These are phyloP conservation scores for Euclidium syriacum DNA, from an alignment of 345 rosid species.

Conservation along the genomic window DNA sequence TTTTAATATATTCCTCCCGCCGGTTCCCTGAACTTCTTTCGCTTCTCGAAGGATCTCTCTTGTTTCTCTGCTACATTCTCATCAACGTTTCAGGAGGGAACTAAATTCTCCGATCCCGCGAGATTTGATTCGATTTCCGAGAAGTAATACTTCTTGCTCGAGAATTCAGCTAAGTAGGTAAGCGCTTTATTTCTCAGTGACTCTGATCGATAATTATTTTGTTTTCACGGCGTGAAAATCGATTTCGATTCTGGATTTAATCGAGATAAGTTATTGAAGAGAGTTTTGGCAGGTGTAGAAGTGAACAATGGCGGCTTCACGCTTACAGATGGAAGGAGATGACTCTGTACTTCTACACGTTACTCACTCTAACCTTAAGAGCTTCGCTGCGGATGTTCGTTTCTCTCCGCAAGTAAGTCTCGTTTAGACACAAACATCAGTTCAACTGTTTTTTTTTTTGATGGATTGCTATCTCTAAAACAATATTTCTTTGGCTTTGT, in stretches of 20 bases:
- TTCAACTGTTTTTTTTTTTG: neutral
- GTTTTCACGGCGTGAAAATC: neutral
- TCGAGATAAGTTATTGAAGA: neutral
- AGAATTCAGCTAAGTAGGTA: neutral
- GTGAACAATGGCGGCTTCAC: conserved; percentile 33
- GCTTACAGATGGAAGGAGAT: conserved; percentile 47
- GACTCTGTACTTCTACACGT: conserved; percentile 66
- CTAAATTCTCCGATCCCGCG: conserved; percentile 13
- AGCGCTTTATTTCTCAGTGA: neutral
- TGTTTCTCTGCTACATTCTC: neutral
- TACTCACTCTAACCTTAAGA: conserved; percentile 76
- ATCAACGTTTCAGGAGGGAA: neutral
- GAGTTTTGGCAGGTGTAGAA: conserved; percentile 1
- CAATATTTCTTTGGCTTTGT: neutral
- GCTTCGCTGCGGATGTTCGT: conserved; percentile 59
- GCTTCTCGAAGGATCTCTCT: neutral
- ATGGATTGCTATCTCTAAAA: neutral
- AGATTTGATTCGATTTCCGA: conserved; percentile 8
- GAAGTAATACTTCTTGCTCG: neutral
- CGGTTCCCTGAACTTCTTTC: too few relatives aligned
- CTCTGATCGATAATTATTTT: too few relatives aligned
- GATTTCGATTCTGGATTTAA: neutral
- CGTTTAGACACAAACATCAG: neutral
- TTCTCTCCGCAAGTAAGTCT: conserved; percentile 65
- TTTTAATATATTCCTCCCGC: too few relatives aligned